A percentile compares a stretch with the other conserved stretches of the same genome.
phyloP scores from a whole-genome alignment of 257 asterid genomes.

The Primulina tabacum region DNA sequence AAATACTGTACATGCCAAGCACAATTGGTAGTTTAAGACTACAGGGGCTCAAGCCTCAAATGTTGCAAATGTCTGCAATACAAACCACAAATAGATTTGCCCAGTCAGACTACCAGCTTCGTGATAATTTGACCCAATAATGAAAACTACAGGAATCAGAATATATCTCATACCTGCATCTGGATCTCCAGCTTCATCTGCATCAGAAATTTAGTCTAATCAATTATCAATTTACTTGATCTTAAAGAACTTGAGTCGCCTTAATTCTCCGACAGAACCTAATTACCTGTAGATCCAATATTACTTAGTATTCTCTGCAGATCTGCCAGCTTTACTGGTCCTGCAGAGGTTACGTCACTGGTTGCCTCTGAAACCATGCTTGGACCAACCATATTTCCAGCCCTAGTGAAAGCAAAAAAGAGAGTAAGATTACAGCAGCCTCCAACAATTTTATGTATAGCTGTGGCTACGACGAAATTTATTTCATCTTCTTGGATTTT shows the following conservation, averaged over 20 bases:
- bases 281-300: constrained; percentile 71
- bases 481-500: not conserved
- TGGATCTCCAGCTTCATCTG: constrained; percentile 69
- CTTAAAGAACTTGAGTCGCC: constrained; percentile 20
- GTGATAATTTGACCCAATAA: not conserved
- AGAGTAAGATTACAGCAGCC: constrained; percentile 6
- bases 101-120: constrained; percentile 8
- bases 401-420: constrained; percentile 47
- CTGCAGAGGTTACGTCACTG: constrained; percentile 84
- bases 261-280: not conserved
- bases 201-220: constrained; percentile 25
- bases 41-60: constrained; percentile 7
- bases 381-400: constrained; percentile 78
- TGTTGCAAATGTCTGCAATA: not conserved
- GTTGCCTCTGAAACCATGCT: constrained; percentile 75
- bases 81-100: constrained; percentile 8
- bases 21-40: constrained; percentile 12
- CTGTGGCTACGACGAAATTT: not conserved
- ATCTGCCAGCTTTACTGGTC: constrained; percentile 87
- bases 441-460: not conserved
- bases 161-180: constrained; percentile 66
- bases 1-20: not conserved
- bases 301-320: constrained; percentile 89
- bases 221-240: constrained; percentile 22
- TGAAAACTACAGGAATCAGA: constrained; percentile 1